Conservation (phyloP, 106 monocot genomes). For the Allium sativum region DNA sequence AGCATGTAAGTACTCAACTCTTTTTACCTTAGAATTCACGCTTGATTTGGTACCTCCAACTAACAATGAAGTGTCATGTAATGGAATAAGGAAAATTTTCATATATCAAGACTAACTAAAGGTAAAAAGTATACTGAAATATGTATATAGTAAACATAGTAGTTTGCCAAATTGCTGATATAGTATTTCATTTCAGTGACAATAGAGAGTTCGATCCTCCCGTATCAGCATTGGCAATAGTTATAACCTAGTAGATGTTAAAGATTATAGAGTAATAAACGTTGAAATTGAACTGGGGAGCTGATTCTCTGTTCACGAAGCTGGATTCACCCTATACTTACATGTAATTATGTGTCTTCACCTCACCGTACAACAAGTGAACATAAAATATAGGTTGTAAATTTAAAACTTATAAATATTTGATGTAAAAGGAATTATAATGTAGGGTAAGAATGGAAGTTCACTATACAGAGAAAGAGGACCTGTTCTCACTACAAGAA, state of each 20-base stretch:
- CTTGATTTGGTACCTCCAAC: constrained; percentile 62
- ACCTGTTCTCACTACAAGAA: too few relatives aligned
- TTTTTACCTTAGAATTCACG: constrained; percentile 90
- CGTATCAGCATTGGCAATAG: constrained; percentile 61
- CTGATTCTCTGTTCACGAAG: constrained; percentile 37
- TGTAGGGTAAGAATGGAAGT: constrained; percentile 72
- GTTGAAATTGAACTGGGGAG: constrained; percentile 62
- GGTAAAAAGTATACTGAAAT: constrained; percentile 38
- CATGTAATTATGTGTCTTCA: constrained; percentile 89
- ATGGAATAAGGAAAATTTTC: constrained; percentile 61
- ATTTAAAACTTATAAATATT: too few relatives aligned
- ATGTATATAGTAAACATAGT: too few relatives aligned
- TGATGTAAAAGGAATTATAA: background rate
- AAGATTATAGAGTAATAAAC: constrained; percentile 44
- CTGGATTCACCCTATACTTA: constrained; percentile 44
- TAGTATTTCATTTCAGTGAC: background rate
- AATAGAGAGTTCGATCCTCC: constrained; percentile 35
- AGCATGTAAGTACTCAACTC: too few relatives aligned
- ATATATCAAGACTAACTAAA: constrained; percentile 73
- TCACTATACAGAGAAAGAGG: constrained; percentile 54
- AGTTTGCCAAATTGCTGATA: background rate
- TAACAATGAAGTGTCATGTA: constrained; percentile 34
- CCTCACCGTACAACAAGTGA: constrained; percentile 66
- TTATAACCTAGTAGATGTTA: constrained; percentile 67
- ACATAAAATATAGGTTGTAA: background rate